Base-by-base conservation (phyloP, 495 filamentous ascomycete genomes). In the Penicillium salamii region DNA sequence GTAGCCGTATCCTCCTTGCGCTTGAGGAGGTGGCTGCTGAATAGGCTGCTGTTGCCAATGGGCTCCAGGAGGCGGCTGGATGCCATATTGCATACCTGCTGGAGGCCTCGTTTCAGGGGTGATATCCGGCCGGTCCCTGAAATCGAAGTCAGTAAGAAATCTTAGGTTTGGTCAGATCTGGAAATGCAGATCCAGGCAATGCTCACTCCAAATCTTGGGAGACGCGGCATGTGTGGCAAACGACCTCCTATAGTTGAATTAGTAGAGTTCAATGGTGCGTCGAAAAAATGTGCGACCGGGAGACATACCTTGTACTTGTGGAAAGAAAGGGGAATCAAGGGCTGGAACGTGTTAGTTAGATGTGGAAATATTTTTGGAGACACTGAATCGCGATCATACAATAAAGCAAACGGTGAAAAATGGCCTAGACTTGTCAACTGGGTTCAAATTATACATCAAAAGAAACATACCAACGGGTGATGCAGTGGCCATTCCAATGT, bases 401-500 rank as follows among this genome's bases (percentile, higher is more conserved):
- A 81, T 37, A 42, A 81, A 81, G 62, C 78, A 81, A 37, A 81
- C 47, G 21, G 78, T 81, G 42, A 81, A 78, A 54, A 71, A 81
- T 1, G 74, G 71, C 78, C 76, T 78, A 18, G 13, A 37, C 24
- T 14, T 36, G 49, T 62, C 54, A 65, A 58, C 53, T 36, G 35
- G 9, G 36, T 28, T 20, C 38, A 19, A 28, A 17, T 1, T n/a
- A 24, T 2, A 12, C 17, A 26, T 19, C 21, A 21, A 20, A 15
- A 36, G 45, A 23, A 37, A 60, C 73, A 51, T 66, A 78, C 76
- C 77, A 81, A 61, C 75, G 59, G 13, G 73, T 78, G 6, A 75
- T 49, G 40, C 77, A 79, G 58, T 74, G 73, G 15, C 72, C 78
- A 51, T 71, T 71, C 71, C 73, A 79, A 48, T 79, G 71, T 36